Evolutionary conservation across 495 filamentous ascomycete species (phyloP), one percentile per base, ranked within the genome.

Genomic region (Lasiosphaeria ovina): DNA sequence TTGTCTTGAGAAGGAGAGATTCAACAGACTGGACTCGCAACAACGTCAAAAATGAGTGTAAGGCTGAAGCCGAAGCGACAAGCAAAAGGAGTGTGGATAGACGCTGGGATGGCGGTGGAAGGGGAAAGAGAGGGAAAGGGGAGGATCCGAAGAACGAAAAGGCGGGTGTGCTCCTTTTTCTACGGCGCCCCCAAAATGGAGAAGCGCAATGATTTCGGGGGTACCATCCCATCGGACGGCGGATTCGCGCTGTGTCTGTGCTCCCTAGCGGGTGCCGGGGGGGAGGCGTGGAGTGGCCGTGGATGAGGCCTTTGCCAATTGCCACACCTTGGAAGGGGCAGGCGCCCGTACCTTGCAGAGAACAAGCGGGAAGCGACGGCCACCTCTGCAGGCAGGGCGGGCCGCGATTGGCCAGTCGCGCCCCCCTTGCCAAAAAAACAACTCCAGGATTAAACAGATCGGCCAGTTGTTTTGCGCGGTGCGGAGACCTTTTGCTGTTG

Each of bases 61-160:
- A 70, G 67, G 67, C 71, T 68, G 69, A 65, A 57, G 69, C 69
- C 67, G 63, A 61, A 63, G 60, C 62, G 48, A 64, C 58, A 51
- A 62, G 58, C 58, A 59, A 68, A 73, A 72, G 54, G 71, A 73
- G 67, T 55, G 66, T 72, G 70, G 68, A 58, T 62, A 60, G 64
- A 53, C 52, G 62, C 60, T 67, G 62, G 62, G 63, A 61, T 60
- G 62, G 62, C 57, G 63, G 56, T 57, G 58, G 42, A 57, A 59
- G 63, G 47, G 48, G 50, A 54, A 61, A 64, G 49, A 59, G 59
- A 58, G 54, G 58, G 34, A 50, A 60, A 59, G 58, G 54, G 40
- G 49, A 42, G 61, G 24, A 24, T 24, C 24, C 24, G 24, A 42
- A 16, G 17, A 56, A 55, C 17, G 35, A n/a, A 58, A 50, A 62